phyloP scores from a whole-genome alignment of 148 eudicot genomes.

The Tetragonia tetragonoides region DNA sequence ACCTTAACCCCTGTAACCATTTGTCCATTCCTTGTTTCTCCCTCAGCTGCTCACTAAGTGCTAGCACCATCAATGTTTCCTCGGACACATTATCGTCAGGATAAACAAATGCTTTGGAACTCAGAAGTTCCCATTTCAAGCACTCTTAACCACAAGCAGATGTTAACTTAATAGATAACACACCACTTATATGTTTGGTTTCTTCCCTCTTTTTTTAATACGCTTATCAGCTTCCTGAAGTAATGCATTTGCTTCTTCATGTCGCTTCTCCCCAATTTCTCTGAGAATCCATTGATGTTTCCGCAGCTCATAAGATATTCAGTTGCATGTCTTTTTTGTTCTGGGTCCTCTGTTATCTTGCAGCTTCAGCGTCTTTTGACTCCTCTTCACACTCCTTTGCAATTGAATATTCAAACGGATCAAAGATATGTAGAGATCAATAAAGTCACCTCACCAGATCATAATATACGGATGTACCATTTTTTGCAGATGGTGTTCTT shows the following conservation, averaged over 20 bases:
- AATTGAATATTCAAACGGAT: not conserved
- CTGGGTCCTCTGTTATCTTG: slow-evolving; percentile 77
- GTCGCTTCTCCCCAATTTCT: slow-evolving; percentile 79
- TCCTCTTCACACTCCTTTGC: slow-evolving; percentile 90
- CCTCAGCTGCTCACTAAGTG: slow-evolving; percentile 62
- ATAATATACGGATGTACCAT: slow-evolving; percentile 41
- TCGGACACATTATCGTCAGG: slow-evolving; percentile 43
- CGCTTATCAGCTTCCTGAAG: slow-evolving; percentile 45
- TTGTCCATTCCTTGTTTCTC: slow-evolving; percentile 90
- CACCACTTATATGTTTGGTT: slow-evolving; percentile 67
- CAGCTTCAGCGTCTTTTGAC: slow-evolving; percentile 58
- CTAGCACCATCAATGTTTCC: slow-evolving; percentile 66
- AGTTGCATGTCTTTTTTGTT: slow-evolving; percentile 71
- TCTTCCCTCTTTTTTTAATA: slow-evolving; percentile 65
- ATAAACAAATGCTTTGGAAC: not conserved
- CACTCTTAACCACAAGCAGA: not conserved
- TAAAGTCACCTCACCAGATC: not conserved
- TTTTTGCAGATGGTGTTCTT: slow-evolving; percentile 81
- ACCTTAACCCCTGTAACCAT: slow-evolving; percentile 60
- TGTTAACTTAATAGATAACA: slow-evolving; percentile 20
- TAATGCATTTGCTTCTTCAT: slow-evolving; percentile 62
- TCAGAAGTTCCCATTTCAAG: not conserved
- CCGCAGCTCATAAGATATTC: slow-evolving; percentile 76
- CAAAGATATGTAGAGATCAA: not conserved
- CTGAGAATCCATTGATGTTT: slow-evolving; percentile 58